phyloP scores from a whole-genome alignment of 2,329 filamentous ascomycete species.

The Whalleya microplaca region DNA sequence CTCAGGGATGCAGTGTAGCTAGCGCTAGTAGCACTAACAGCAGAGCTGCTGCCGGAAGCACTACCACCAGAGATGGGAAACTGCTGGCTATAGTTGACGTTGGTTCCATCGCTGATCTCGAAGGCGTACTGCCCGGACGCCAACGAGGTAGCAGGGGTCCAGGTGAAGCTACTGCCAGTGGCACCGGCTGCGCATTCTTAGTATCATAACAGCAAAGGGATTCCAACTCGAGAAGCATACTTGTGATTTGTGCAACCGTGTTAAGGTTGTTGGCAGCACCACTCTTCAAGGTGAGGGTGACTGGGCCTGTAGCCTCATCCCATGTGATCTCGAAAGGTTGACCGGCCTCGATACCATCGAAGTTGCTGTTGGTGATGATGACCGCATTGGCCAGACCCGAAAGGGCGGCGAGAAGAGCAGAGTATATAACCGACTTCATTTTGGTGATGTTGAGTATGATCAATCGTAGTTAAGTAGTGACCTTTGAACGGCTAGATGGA shows the following conservation, averaged over 20 bases:
- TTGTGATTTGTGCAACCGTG: slow-evolving; percentile 39
- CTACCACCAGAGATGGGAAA: slow-evolving; percentile 41
- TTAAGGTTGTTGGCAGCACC: slow-evolving; percentile 43
- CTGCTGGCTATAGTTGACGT: slow-evolving; percentile 49
- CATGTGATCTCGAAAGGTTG: slow-evolving; percentile 50
- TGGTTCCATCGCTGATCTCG: slow-evolving; percentile 45
- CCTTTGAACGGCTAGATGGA: slow-evolving; percentile 17
- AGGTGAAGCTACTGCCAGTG: slow-evolving; percentile 43
- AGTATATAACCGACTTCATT: slow-evolving; percentile 39
- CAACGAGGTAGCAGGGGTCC: slow-evolving; percentile 42
- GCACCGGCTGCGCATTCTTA: slow-evolving; percentile 37
- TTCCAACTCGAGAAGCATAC: slow-evolving; percentile 36
- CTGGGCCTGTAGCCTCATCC: slow-evolving; percentile 44
- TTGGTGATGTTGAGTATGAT: slow-evolving; percentile 29
- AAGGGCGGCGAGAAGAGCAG: slow-evolving; percentile 37
- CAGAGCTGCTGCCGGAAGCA: slow-evolving; percentile 18
- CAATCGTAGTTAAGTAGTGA: slow-evolving; percentile 26
- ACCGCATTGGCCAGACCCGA: slow-evolving; percentile 38
- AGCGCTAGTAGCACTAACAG: background rate
- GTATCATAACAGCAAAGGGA: background rate
- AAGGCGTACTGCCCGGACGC: slow-evolving; percentile 49
- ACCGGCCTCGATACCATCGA: slow-evolving; percentile 40
- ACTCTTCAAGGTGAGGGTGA: slow-evolving; percentile 47
- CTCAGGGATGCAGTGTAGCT: slow-evolving; percentile 16
- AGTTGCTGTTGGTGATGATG: slow-evolving; percentile 42